Base-by-base conservation (phyloP, 2,329 filamentous ascomycete species). In the Zymoseptoria crescenta region DNA sequence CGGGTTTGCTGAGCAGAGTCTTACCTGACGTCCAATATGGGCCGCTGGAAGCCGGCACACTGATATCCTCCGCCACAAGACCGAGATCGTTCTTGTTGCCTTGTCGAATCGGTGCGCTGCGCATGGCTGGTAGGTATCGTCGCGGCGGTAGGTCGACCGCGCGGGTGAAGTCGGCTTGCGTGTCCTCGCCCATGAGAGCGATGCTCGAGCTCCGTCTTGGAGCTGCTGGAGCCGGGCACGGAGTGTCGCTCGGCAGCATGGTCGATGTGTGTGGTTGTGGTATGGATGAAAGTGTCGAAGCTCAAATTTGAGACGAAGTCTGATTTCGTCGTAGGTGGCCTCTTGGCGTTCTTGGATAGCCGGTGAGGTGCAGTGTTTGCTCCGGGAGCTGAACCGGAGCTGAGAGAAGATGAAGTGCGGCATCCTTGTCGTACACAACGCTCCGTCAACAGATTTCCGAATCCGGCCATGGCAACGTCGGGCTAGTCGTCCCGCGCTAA, bases 121-220 rank as follows among this genome's bases (percentile, higher is more conserved):
- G 29, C 53, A 70, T 61, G 51, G 60, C 65, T 19, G 64, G 65
- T 29, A 52, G 59, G 58, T 58, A 65, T 55, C 64, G 61, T 63
- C 21, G n/a, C 8, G 70, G 70, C 49, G 71, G 63, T 19, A 65
- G 62, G 45, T 68, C 66, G 13, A 72, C 58, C 8, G 68, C 69
- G 41, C 69, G 65, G 29, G 70, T 72, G 52, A 69, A 72, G 29
- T 72, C 70, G 20, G 69, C 61, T 21, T 60, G 48, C 8, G 67
- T 70, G n/a, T 67, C 68, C 24, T 70, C 69, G 61, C 67, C 66
- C 52, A 24, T 52, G 35, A 16, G 35, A 16, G 35, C 35, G 35
- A 45, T 45, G 35, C 35, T 45, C 35, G n/a, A n/a, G 13, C 35
- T 45, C 13, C 13, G 16, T 3, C 13, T 3, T 45, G 35, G 35